phyloP scores from a whole-genome alignment of 2,329 filamentous ascomycete species.

The Cladophialophora carrionii region DNA sequence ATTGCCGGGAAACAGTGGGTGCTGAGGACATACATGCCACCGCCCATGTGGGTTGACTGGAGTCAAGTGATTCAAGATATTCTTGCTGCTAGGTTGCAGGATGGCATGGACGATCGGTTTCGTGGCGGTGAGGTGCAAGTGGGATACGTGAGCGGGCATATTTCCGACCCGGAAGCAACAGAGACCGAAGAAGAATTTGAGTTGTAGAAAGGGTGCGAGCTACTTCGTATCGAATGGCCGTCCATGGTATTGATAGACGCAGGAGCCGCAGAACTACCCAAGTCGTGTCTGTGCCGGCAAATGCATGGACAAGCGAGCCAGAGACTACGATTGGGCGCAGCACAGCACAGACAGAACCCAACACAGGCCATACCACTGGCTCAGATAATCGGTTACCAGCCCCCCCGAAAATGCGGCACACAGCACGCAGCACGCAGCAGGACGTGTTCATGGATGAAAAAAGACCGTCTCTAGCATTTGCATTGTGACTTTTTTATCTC shows the following conservation, averaged over 20 bases:
- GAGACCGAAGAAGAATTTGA: slow-evolving; percentile 15
- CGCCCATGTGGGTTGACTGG: slow-evolving; percentile 18
- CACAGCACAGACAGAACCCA: no score
- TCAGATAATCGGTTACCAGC: no score
- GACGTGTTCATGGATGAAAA: background rate
- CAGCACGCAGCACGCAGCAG: background rate
- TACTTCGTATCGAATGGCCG: background rate
- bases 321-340: background rate
- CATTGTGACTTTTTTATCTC: background rate
- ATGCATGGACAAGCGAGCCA: background rate
- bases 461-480: background rate
- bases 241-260: background rate
- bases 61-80: background rate
- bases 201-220: slow-evolving; percentile 5
- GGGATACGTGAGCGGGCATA: slow-evolving; percentile 5
- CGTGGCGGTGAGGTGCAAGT: no score
- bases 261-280: no score
- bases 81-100: background rate
- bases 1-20: background rate
- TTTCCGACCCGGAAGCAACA: slow-evolving; percentile 8
- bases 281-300: background rate
- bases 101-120: background rate
- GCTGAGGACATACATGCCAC: background rate
- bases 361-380: no score
- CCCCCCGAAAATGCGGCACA: background rate